These are phyloP conservation scores for Wallacemonas sp. DNA, from an alignment of 208 protist genomes.

Conservation along the genomic window DNA sequence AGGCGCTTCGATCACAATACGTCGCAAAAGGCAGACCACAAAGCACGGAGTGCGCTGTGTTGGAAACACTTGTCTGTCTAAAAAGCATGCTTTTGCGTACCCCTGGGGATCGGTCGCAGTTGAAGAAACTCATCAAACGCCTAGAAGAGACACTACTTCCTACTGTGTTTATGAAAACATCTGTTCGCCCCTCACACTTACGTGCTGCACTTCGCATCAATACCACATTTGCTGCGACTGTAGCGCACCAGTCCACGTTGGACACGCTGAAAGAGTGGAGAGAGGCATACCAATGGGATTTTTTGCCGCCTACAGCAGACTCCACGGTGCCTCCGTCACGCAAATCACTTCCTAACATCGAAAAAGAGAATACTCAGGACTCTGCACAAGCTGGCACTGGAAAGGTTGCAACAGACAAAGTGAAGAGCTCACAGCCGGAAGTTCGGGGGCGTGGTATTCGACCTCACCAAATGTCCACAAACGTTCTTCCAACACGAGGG, in stretches of 20 bases:
- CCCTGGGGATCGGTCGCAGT: background rate
- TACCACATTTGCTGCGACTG: conserved; percentile 20
- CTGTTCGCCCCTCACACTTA: conserved; percentile 16
- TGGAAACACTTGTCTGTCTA: conserved; percentile 27
- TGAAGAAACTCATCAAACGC: conserved; percentile 15
- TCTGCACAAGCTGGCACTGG: too few species aligned
- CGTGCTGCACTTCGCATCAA: background rate
- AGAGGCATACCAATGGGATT: conserved; percentile 30
- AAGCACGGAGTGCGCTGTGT: background rate
- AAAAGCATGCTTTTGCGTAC: conserved; percentile 21
- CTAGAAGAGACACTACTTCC: conserved; percentile 44
- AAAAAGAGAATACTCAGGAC: background rate
- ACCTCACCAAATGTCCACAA: conserved; percentile 10
- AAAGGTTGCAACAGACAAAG: background rate
- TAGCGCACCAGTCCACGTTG: conserved; percentile 18
- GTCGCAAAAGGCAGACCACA: background rate
- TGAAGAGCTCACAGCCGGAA: background rate
- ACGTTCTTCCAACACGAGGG: background rate
- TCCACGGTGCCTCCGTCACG: conserved; percentile 32
- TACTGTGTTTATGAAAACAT: conserved; percentile 36
- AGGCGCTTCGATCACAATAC: background rate
- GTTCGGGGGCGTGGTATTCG: conserved; percentile 19
- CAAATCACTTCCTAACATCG: background rate
- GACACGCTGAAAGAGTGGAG: conserved; percentile 21
- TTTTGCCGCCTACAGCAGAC: conserved; percentile 19